Evolutionary conservation across 1,284 basidiomycete species (phyloP).

Genomic region (Pascua guehoae): DNA sequence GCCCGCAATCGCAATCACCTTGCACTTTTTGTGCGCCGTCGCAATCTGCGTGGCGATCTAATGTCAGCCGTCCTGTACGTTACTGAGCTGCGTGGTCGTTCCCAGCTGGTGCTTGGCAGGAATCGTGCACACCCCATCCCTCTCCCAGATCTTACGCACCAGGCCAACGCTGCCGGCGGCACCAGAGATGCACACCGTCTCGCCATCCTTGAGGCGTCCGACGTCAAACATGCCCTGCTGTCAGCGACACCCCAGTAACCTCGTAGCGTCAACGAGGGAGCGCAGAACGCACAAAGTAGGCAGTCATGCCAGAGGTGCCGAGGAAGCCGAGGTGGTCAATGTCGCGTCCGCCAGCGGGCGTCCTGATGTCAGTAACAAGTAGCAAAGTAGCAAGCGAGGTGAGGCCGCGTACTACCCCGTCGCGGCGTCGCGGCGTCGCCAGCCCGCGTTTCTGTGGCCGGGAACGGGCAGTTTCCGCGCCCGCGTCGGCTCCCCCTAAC

Average conservation of each 20-base stretch:
- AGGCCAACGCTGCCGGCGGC: constrained; percentile 76
- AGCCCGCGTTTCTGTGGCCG: too few relatives aligned
- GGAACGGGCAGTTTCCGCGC: too few relatives aligned
- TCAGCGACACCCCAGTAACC: too few relatives aligned
- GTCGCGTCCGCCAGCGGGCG: constrained; percentile 57
- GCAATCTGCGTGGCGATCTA: constrained; percentile 69
- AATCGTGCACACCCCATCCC: too few relatives aligned
- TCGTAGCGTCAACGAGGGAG: too few relatives aligned
- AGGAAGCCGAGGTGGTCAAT: constrained; percentile 75
- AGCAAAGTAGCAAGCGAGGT: too few relatives aligned
- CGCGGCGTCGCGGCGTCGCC: too few relatives aligned
- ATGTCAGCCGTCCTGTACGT: too few relatives aligned
- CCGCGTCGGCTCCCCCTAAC: too few relatives aligned
- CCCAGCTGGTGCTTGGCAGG: too few relatives aligned
- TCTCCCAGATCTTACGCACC: constrained; percentile 37
- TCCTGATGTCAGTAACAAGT: constrained; percentile 41
- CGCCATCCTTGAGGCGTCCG: constrained; percentile 71
- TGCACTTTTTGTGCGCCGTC: constrained; percentile 52
- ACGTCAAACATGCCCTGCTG: constrained; percentile 63
- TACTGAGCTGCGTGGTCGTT: too few relatives aligned
- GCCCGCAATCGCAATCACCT: constrained; percentile 79
- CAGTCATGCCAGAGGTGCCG: constrained; percentile 71
- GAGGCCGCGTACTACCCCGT: too few relatives aligned
- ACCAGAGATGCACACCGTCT: constrained; percentile 78
- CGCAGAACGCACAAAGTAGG: constrained; percentile 62